A percentile compares a stretch with the other conserved stretches of the same genome.
These are phyloP conservation scores for Cryptococcus sp. DNA, from an alignment of 1,284 basidiomycete genomes.

Conservation along the genomic window DNA sequence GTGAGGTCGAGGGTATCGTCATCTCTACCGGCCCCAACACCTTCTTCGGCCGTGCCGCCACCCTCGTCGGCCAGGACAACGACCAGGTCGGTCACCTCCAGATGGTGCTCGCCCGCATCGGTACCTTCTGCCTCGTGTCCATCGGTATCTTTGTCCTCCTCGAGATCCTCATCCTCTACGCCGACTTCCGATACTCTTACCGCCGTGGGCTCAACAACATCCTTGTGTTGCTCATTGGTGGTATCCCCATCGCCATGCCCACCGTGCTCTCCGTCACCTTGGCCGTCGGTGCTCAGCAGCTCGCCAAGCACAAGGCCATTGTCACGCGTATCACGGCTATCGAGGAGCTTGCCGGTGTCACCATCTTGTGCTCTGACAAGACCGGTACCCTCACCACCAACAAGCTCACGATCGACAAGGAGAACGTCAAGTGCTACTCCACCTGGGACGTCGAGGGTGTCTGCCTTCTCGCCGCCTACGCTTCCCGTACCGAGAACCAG, in stretches of 20 bases:
- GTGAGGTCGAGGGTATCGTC: slow-evolving; percentile 94
- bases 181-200: slow-evolving; percentile 81
- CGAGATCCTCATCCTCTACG: slow-evolving; percentile 84
- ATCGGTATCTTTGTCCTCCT: slow-evolving; percentile 90
- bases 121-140: slow-evolving; percentile 88
- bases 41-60: slow-evolving; percentile 93
- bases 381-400: slow-evolving; percentile 97
- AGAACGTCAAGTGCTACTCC: slow-evolving; percentile 87
- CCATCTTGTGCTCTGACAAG: slow-evolving; percentile 96
- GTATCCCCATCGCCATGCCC: slow-evolving; percentile 98
- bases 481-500: slow-evolving; percentile 97
- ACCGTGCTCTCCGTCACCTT: slow-evolving; percentile 94
- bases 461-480: slow-evolving; percentile 88
- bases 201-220: slow-evolving; percentile 94
- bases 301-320: slow-evolving; percentile 97
- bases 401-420: slow-evolving; percentile 95
- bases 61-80: slow-evolving; percentile 91
- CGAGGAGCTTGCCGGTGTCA: slow-evolving; percentile 93
- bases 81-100: slow-evolving; percentile 96
- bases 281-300: slow-evolving; percentile 94
- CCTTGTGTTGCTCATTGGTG: slow-evolving; percentile 94
- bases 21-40: slow-evolving; percentile 95
- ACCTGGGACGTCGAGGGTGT: slow-evolving; percentile 85
- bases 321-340: slow-evolving; percentile 98
- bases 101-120: slow-evolving; percentile 94